Evolutionary conservation across 805 yeast genomes (phyloP).

Genomic region (Saturnispora diversa): DNA sequence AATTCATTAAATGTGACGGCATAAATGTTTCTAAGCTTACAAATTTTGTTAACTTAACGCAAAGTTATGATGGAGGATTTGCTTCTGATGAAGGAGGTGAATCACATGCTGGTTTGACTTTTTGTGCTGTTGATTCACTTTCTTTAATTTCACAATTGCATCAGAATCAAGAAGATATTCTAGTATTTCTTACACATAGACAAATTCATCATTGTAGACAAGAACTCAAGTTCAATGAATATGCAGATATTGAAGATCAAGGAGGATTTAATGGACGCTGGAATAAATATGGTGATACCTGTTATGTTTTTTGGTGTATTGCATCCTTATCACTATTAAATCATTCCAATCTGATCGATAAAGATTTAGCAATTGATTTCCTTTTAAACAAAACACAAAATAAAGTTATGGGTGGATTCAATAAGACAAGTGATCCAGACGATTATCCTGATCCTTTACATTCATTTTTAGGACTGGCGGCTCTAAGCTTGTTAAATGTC

Average conservation of each 20-base stretch:
- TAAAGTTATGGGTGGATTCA: slow-evolving; percentile 65
- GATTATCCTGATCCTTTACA: slow-evolving; percentile 63
- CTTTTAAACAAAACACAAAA: slow-evolving; percentile 53
- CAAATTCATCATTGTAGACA: slow-evolving; percentile 37
- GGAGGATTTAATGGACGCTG: slow-evolving; percentile 86
- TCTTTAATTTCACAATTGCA: slow-evolving; percentile 31
- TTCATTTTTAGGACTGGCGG: slow-evolving; percentile 52
- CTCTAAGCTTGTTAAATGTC: slow-evolving; percentile 32
- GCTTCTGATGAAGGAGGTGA: slow-evolving; percentile 46
- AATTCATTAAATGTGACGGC: slow-evolving; percentile 36
- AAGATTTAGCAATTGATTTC: slow-evolving; percentile 32
- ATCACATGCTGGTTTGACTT: slow-evolving; percentile 81
- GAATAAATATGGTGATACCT: slow-evolving; percentile 79
- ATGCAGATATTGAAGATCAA: slow-evolving; percentile 39
- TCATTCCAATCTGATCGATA: slow-evolving; percentile 29
- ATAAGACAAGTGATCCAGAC: slow-evolving; percentile 48
- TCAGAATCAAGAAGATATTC: slow-evolving; percentile 30
- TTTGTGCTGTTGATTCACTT: slow-evolving; percentile 68
- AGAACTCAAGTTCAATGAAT: slow-evolving; percentile 24
- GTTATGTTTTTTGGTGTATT: slow-evolving; percentile 80
- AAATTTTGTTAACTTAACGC: slow-evolving; percentile 30
- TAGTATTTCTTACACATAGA: slow-evolving; percentile 55
- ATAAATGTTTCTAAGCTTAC: slow-evolving; percentile 37
- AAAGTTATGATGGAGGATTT: slow-evolving; percentile 62
- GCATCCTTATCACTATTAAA: slow-evolving; percentile 46